Evolutionary conservation across 441 rosid species (phyloP).

Genomic region (Manihot esculenta): DNA sequence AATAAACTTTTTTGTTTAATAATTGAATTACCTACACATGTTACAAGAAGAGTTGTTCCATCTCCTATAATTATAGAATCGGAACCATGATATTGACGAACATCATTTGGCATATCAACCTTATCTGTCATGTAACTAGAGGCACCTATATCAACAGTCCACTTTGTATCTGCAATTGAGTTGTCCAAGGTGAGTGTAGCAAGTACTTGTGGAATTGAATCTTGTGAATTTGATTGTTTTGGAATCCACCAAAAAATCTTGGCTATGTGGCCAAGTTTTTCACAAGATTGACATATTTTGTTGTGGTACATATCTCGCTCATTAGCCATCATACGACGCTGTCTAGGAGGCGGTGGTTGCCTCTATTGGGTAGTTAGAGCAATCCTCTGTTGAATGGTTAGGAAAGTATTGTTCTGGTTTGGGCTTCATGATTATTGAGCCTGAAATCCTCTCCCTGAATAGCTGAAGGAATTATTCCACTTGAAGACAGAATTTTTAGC

Average conservation of each 20-base stretch:
- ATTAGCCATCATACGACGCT: background rate
- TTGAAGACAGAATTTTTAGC: too few relatives aligned
- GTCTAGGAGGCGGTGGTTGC: slow-evolving; percentile 4
- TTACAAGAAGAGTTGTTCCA: background rate
- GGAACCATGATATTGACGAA: background rate
- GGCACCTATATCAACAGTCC: background rate
- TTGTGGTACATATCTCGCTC: background rate
- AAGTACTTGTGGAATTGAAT: background rate
- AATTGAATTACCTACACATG: background rate
- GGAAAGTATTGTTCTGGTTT: background rate
- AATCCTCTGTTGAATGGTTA: background rate
- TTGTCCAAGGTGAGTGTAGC: background rate
- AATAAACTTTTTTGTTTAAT: background rate
- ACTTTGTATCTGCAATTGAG: background rate
- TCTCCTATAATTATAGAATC: background rate
- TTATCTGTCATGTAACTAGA: background rate
- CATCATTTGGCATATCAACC: background rate
- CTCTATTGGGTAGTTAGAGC: background rate
- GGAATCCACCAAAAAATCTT: slow-evolving; percentile 8
- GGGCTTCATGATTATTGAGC: background rate
- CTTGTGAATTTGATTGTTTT: background rate
- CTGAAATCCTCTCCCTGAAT: background rate
- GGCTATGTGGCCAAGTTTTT: background rate
- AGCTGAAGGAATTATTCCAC: background rate
- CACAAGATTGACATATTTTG: background rate